Percentiles rank a stretch among this genome's conserved stretches.
Evolutionary conservation across 139 green algal genomes (phyloP).

Genomic region (Marvania coccoides): DNA sequence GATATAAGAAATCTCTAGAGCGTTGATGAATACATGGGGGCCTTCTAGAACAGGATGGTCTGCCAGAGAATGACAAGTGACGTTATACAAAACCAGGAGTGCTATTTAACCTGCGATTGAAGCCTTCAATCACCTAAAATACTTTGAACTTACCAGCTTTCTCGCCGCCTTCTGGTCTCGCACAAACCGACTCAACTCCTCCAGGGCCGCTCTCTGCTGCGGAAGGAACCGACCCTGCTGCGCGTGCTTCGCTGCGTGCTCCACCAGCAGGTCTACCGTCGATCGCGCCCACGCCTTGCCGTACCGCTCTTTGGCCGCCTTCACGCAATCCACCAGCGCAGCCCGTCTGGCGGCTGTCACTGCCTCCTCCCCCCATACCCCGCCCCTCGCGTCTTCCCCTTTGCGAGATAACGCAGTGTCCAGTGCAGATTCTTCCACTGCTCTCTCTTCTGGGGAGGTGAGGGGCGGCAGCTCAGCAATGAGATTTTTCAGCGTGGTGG

Average conservation of each 20-base stretch:
- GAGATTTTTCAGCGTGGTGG: constrained; percentile 28
- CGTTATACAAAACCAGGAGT: background rate
- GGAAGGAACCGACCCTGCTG: constrained; percentile 26
- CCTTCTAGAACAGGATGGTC: background rate
- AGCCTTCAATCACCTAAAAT: too few species aligned
- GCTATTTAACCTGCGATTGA: background rate
- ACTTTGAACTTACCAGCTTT: constrained; percentile 31
- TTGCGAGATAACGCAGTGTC: background rate
- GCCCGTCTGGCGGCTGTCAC: constrained; percentile 31
- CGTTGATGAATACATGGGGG: background rate
- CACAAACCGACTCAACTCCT: constrained; percentile 38
- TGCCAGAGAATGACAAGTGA: background rate
- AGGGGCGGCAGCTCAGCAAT: constrained; percentile 8
- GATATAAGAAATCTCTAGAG: background rate
- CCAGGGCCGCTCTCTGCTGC: constrained; percentile 29
- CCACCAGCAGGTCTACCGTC: constrained; percentile 43
- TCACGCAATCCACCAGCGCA: constrained; percentile 51
- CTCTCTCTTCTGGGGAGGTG: constrained; percentile 6
- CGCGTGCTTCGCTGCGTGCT: constrained; percentile 25
- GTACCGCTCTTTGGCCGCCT: constrained; percentile 35
- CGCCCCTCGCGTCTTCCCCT: background rate
- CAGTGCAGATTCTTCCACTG: constrained; percentile 23
- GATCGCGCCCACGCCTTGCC: constrained; percentile 49
- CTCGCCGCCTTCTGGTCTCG: constrained; percentile 29
- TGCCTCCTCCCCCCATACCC: constrained; percentile 17